Base-by-base conservation (phyloP, 495 filamentous ascomycete species). In the Oidiodendron maius region DNA sequence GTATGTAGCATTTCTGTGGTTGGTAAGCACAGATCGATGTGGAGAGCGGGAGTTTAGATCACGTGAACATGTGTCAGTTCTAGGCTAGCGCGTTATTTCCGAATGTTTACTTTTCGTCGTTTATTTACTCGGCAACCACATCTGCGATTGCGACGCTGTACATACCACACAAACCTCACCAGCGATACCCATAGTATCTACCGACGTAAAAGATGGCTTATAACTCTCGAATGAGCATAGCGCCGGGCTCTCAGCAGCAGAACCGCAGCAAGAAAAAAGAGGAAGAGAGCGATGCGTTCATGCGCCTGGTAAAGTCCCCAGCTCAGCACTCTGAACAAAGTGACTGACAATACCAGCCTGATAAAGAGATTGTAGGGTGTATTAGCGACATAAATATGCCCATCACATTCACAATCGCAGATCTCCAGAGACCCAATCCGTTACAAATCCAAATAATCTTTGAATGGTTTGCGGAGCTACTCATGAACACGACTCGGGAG, bases 381-480 rank as follows among this genome's bases (percentile, higher is more conserved):
- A 95, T 98, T 71, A 91, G 81, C 65, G 93, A 97, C 62, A 93
- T 97, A 47, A 91, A 90, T 38, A 86, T 98, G 44, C 78, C 79
- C 3, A 96, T 96, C 65, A 84, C 78, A 1, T 96, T 96, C 65
- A 84, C 78, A 1, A 69, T 85, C n/a, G 83, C 86, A 52, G 93
- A 98, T 67, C 76, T 98, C 28, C 80, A 89, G 51, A 97, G 95
- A 61, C 93, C 93, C 3, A 93, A 95, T 56, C 83, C 94, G 10
- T 80, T 89, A 46, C 88, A 94, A 56, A 90, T 95, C 40, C 94
- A 97, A 66, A 86, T 89, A 75, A 86, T 98, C 26, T 91, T 96
- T 51, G 93, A 98, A 77, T 94, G 88, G 87, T 94, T 97, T 60
- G 91, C 87, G 38, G 90, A 95, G 60, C 70, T 95, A 10, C 75